Conservation (phyloP, 805 yeast genomes). For the Naumovozyma castellii region DNA sequence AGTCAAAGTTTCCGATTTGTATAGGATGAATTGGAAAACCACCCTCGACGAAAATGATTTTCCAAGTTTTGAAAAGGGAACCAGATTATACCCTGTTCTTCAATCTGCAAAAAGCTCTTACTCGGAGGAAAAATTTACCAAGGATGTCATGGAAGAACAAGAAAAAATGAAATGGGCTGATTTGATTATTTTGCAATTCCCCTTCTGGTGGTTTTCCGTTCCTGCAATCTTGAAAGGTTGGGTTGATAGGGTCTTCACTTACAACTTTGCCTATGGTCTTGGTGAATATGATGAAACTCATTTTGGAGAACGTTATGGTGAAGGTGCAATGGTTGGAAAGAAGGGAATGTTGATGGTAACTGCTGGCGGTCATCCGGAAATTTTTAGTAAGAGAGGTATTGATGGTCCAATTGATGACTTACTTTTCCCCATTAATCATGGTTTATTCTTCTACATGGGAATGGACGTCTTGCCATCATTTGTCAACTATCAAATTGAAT, state of each 20-base stretch:
- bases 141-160: conserved; percentile 16
- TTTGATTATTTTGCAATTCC: conserved; percentile 13
- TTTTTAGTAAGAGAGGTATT: conserved; percentile 13
- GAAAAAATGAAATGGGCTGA: conserved; percentile 18
- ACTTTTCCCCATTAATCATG: conserved; percentile 21
- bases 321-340: conserved; percentile 14
- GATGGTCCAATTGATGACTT: conserved; percentile 18
- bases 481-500: conserved; percentile 6
- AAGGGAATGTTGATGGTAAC: conserved; percentile 10
- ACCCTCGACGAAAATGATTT: conserved; percentile 15
- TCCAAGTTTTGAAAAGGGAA: conserved; percentile 2
- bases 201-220: conserved; percentile 20
- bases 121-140: conserved; percentile 6
- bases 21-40: conserved; percentile 17
- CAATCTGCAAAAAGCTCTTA: conserved; percentile 8
- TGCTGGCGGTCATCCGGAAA: conserved; percentile 14
- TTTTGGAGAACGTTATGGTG: conserved; percentile 16
- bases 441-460: conserved; percentile 19
- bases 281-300: neutral
- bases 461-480: conserved; percentile 17
- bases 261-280: conserved; percentile 8
- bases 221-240: conserved; percentile 22
- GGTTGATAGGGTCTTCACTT: conserved; percentile 8
- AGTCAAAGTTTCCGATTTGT: conserved; percentile 19
- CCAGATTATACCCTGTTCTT: conserved; percentile 2